Base-by-base conservation (phyloP, 305 asterid genomes). In the Fraxinus ornus region DNA sequence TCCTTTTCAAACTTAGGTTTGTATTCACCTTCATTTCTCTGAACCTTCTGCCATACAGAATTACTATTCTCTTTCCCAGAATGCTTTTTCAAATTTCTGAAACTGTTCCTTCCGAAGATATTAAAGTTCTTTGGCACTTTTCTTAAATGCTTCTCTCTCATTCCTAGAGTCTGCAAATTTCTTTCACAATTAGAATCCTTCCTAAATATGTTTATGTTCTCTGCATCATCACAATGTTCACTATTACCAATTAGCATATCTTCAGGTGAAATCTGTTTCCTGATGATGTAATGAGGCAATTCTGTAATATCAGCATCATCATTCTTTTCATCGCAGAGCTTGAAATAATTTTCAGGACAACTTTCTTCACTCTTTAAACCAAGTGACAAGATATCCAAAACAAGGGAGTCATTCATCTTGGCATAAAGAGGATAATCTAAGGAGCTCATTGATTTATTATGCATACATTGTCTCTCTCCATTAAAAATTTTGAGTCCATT, bases 1-100 rank as follows among this genome's bases (percentile, higher is more conserved):
- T 39, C n/a, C 36, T 66, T 66, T 66, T 15, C 37, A 66, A 66
- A 66, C n/a, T 78, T 78, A 74, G 49, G 70, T 64, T 74, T 81
- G 78, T 72, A 76, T 74, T 49, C 49, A 75, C 64, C 66, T 77
- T 78, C 79, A 55, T 62, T 49, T 71, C 62, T 85, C 85, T 76
- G 78, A 82, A 85, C 88, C 79, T 78, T 85, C 74, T 77, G 78
- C 88, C 88, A 85, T 30, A 85, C 71, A 71, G 62, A 75, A 47
- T 78, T 83, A 32, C 76, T 62, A 74, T 74, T 85, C 68, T 85
- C 85, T 74, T 79, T 85, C 78, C 77, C 80, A 21, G 60, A 44
- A 78, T 47, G 80, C 49, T 74, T 64, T 78, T 81, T 66, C 39
- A 78, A 57, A 74, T 76, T 82, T 26, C 83, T 78, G 36, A 49